phyloP scores from a whole-genome alignment of 106 monocot species.

The Chionographis japonica region DNA sequence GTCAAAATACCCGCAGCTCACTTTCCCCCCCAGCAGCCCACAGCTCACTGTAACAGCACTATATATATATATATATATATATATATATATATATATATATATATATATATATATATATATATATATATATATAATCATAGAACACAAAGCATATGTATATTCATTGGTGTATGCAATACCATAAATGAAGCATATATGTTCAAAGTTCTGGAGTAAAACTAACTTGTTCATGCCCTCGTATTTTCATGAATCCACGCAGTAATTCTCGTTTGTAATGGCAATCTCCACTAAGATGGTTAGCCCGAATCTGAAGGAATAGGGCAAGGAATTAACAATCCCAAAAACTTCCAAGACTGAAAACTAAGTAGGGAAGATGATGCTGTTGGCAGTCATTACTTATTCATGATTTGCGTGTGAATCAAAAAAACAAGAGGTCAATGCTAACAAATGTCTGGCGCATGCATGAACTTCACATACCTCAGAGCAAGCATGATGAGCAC shows the following conservation, averaged over 20 bases:
- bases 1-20: too few species aligned
- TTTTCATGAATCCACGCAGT: constrained; percentile 71
- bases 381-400: too few species aligned
- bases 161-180: too few species aligned
- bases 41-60: too few species aligned
- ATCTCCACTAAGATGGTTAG: constrained; percentile 88
- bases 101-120: too few species aligned
- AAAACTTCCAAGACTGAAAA: background rate
- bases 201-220: constrained; percentile 10
- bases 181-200: background rate
- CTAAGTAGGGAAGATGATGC: too few species aligned
- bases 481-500: constrained; percentile 98
- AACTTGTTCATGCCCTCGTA: constrained; percentile 73
- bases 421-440: background rate
- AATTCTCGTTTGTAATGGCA: constrained; percentile 82
- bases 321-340: background rate
- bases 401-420: too few species aligned
- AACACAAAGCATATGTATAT: too few species aligned
- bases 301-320: constrained; percentile 48
- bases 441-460: background rate
- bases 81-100: too few species aligned
- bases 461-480: constrained; percentile 49
- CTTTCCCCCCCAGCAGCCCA: too few species aligned
- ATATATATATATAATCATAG: too few species aligned
- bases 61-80: too few species aligned